phyloP scores from a whole-genome alignment of 2,329 filamentous ascomycete species.

The Chaetomium globosum region DNA sequence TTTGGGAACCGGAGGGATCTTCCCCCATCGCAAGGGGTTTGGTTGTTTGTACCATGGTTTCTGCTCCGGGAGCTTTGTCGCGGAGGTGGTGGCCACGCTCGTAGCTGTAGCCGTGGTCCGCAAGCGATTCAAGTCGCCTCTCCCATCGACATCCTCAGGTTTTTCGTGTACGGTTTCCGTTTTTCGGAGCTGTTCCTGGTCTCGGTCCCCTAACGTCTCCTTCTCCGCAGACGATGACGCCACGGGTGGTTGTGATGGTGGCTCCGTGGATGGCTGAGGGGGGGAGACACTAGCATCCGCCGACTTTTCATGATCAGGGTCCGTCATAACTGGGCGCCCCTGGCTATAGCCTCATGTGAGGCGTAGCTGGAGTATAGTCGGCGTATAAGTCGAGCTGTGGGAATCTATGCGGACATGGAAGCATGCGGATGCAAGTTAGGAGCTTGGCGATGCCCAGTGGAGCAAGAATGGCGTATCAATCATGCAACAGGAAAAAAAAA shows the following conservation, averaged over 20 bases:
- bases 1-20: conserved; percentile 58
- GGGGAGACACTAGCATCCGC: conserved; percentile 1
- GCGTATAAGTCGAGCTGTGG: background rate
- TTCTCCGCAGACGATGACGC: conserved; percentile 8
- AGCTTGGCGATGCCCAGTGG: conserved; percentile 6
- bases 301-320: conserved; percentile 16
- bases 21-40: conserved; percentile 65
- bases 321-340: conserved; percentile 21
- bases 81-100: conserved; percentile 49
- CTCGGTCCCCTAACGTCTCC: conserved; percentile 13
- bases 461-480: background rate
- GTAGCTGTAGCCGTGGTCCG: conserved; percentile 58
- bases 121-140: conserved; percentile 46
- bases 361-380: background rate
- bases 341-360: background rate
- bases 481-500: background rate
- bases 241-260: conserved; percentile 16
- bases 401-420: background rate
- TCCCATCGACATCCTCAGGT: conserved; percentile 35
- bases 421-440: background rate
- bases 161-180: conserved; percentile 5
- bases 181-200: conserved; percentile 8
- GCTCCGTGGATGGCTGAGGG: conserved; percentile 8
- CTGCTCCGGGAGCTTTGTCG: conserved; percentile 46
- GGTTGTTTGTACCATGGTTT: conserved; percentile 65